phyloP scores from a whole-genome alignment of 768 basidiomycete species.

The Phylloporus arenicola region DNA sequence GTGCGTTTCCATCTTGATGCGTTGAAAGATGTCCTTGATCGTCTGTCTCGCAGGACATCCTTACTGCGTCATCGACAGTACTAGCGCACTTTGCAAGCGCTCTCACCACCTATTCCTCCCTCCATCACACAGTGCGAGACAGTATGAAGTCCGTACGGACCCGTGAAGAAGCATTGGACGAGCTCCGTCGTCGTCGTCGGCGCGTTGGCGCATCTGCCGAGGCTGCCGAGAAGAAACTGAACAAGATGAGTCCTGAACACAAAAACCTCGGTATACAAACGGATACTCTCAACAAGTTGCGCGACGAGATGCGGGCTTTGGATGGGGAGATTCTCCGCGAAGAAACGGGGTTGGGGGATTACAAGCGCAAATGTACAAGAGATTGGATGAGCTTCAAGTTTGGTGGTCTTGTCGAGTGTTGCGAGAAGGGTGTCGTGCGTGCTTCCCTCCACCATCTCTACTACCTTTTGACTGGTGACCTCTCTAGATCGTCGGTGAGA shows the following conservation, averaged over 20 bases:
- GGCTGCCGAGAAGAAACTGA: constrained; percentile 79
- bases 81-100: constrained; percentile 63
- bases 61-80: constrained; percentile 63
- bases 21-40: not conserved
- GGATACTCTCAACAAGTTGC: constrained; percentile 61
- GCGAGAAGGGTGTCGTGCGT: constrained; percentile 68
- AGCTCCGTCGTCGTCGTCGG: constrained; percentile 65
- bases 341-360: constrained; percentile 76
- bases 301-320: constrained; percentile 70
- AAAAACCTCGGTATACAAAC: constrained; percentile 76
- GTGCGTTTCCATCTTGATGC: constrained; percentile 37
- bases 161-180: constrained; percentile 78
- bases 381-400: constrained; percentile 81
- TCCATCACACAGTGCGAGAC: constrained; percentile 55
- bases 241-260: constrained; percentile 85
- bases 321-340: constrained; percentile 82
- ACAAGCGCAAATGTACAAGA: constrained; percentile 67
- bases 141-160: constrained; percentile 81
- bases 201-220: constrained; percentile 68
- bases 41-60: constrained; percentile 54
- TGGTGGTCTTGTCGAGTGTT: constrained; percentile 77
- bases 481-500: constrained; percentile 42
- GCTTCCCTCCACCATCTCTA: not conserved
- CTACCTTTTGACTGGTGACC: not conserved
- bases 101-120: constrained; percentile 61